Conservation (phyloP, 169 alveolate species). For the Plasmodium relictum region DNA sequence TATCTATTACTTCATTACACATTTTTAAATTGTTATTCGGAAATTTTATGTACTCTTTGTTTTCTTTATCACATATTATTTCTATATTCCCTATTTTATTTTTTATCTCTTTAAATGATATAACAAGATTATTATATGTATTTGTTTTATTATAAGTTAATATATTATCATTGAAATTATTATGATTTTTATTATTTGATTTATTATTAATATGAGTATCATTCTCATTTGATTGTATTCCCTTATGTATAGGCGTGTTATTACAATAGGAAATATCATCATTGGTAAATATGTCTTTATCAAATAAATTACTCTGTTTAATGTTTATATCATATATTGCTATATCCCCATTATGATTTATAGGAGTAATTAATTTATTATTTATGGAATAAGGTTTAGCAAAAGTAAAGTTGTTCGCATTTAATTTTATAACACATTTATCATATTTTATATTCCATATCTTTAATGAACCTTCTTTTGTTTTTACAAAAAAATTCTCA, state of each 20-base stretch:
- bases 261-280: neutral
- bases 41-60: neutral
- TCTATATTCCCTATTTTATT: conserved; percentile 11
- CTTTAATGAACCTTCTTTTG: conserved; percentile 52
- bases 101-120: conserved; percentile 20
- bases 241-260: neutral
- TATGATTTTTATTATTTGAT: neutral
- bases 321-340: conserved; percentile 27
- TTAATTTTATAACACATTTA: conserved; percentile 16
- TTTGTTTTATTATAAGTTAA: neutral
- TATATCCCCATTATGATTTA: conserved; percentile 56
- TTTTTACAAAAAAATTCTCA: conserved; percentile 39
- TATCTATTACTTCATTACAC: conserved; percentile 32
- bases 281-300: neutral
- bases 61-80: neutral
- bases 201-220: too few species aligned
- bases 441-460: conserved; percentile 24
- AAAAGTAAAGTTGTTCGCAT: conserved; percentile 29
- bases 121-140: conserved; percentile 5
- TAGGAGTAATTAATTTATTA: conserved; percentile 25
- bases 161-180: neutral
- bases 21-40: neutral
- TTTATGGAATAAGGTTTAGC: conserved; percentile 38
- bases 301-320: neutral
- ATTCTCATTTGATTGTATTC: too few species aligned